These are phyloP conservation scores for Plasmopara muralis DNA, from an alignment of 352 stramenopile species.

Conservation along the genomic window DNA sequence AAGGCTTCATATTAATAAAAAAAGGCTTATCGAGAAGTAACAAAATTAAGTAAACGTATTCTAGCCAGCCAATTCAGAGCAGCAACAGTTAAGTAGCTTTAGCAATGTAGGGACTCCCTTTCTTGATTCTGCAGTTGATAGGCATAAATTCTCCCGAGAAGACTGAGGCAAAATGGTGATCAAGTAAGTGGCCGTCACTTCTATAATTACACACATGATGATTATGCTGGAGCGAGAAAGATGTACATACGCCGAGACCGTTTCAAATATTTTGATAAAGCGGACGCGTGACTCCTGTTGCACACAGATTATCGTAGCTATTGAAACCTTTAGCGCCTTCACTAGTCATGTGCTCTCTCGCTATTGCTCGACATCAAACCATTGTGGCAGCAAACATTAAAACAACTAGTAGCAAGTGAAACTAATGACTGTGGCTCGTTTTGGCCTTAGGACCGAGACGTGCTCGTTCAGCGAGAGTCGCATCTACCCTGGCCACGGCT, in stretches of 20 bases:
- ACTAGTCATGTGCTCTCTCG: too few relatives aligned
- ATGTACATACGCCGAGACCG: neutral
- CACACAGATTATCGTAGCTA: neutral
- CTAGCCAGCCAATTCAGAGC: slow-evolving; percentile 72
- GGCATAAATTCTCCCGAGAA: slow-evolving; percentile 87
- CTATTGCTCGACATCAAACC: too few relatives aligned
- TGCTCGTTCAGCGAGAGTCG: slow-evolving; percentile 86
- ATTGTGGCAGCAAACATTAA: neutral
- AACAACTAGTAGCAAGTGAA: slow-evolving; percentile 3
- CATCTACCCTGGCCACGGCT: slow-evolving; percentile 99
- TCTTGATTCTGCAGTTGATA: slow-evolving; percentile 37
- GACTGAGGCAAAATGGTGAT: slow-evolving; percentile 87
- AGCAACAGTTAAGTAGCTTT: slow-evolving; percentile 43
- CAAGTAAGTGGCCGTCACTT: slow-evolving; percentile 60
- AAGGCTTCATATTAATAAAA: too few relatives aligned
- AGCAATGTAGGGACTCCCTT: slow-evolving; percentile 8
- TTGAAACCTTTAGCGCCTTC: too few relatives aligned
- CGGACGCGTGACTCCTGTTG: neutral
- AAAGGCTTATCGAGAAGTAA: slow-evolving; percentile 2
- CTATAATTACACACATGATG: slow-evolving; percentile 1
- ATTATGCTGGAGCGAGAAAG: slow-evolving; percentile 4
- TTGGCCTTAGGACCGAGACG: slow-evolving; percentile 71
- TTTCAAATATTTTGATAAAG: neutral
- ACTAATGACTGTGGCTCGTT: slow-evolving; percentile 15
- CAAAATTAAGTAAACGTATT: slow-evolving; percentile 42